Evolutionary conservation across 78 protist species (phyloP).

Genomic region (Isochrysis galbana): DNA sequence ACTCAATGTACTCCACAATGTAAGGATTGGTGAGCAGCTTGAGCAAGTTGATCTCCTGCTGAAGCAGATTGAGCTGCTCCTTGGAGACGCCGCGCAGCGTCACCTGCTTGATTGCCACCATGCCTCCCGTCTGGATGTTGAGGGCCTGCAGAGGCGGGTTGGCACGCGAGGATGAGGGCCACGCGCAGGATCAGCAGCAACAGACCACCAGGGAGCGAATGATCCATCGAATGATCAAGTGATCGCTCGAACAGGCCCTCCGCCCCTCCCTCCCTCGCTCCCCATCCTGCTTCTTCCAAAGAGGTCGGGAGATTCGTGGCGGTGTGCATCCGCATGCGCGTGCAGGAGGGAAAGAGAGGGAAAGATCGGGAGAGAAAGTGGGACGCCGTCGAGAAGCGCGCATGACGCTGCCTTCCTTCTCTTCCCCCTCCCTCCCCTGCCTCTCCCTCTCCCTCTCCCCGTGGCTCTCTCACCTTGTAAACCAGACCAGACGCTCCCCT

Average conservation of each 20-base stretch:
- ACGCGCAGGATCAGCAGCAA: too few relatives aligned
- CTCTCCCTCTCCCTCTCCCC: too few relatives aligned
- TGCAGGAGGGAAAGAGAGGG: neutral
- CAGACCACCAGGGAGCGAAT: too few relatives aligned
- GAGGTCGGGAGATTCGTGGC: too few relatives aligned
- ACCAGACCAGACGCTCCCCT: neutral
- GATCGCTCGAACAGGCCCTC: too few relatives aligned
- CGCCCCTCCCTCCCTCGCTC: too few relatives aligned
- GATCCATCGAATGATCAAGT: too few relatives aligned
- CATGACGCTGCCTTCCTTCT: too few relatives aligned
- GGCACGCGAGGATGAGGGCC: neutral
- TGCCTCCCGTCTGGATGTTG: neutral
- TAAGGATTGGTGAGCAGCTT: conserved; percentile 43
- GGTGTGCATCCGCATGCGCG: neutral
- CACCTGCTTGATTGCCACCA: conserved; percentile 18
- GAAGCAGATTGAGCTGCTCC: neutral
- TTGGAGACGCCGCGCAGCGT: neutral
- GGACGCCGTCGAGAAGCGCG: too few relatives aligned
- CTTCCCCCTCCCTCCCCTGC: too few relatives aligned
- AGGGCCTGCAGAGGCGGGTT: neutral
- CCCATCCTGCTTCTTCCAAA: too few relatives aligned
- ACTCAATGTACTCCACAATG: conserved; percentile 58
- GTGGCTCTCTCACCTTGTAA: neutral
- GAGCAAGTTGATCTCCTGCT: conserved; percentile 40
- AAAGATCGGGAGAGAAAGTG: too few relatives aligned